Evolutionary conservation across 352 stramenopile genomes (phyloP).

Genomic region (Phytophthora tubulina): DNA sequence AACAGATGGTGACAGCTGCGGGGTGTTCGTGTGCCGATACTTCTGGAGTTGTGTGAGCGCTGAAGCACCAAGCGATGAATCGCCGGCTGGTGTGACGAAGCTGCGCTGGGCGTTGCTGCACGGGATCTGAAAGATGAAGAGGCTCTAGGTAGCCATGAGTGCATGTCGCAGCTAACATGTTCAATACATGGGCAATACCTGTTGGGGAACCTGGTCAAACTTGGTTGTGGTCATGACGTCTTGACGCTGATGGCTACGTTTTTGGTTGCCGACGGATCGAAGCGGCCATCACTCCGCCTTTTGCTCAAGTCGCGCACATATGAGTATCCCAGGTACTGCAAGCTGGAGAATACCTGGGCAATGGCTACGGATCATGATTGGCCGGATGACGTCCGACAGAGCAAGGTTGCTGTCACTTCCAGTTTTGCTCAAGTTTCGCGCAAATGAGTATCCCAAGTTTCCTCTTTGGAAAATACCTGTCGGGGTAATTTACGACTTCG

Average conservation of each 20-base stretch:
- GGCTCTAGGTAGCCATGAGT: background rate
- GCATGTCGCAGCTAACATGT: background rate
- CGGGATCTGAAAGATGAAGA: background rate
- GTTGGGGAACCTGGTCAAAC: background rate
- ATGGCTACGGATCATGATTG: too few species aligned
- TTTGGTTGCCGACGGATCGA: too few species aligned
- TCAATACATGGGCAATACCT: background rate
- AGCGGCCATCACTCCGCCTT: too few species aligned
- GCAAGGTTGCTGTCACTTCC: background rate
- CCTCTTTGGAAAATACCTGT: background rate
- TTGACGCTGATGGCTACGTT: background rate
- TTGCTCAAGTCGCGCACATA: too few species aligned
- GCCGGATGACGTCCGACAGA: too few species aligned
- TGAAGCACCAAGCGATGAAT: background rate
- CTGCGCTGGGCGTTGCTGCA: background rate
- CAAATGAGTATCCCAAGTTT: background rate
- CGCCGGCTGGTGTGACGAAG: background rate
- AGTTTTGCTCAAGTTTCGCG: background rate
- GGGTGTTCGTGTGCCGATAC: background rate
- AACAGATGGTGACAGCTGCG: background rate
- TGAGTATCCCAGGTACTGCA: too few species aligned
- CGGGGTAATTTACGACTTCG: background rate
- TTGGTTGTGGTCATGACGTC: background rate
- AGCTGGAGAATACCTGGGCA: too few species aligned
- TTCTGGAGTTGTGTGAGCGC: background rate